phyloP scores from a whole-genome alignment of 352 stramenopile species.

The Phytophthora citricola region DNA sequence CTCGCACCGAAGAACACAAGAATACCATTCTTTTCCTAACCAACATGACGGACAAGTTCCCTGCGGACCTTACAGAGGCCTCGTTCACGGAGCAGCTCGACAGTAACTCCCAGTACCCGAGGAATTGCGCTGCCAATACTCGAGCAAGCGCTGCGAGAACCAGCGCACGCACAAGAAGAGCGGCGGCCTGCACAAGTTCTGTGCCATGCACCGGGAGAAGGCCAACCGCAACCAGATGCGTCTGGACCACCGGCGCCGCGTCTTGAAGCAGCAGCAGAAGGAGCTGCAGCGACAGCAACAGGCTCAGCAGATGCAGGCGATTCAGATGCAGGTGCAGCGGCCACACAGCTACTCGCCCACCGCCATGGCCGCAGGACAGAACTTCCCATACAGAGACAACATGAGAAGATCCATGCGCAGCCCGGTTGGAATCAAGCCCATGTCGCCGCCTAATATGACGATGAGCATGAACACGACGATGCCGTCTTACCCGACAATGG shows the following conservation, averaged over 20 bases:
- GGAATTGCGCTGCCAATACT: constrained; percentile 69
- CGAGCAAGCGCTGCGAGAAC: constrained; percentile 72
- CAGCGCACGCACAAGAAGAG: constrained; percentile 69
- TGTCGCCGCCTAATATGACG: constrained; percentile 37
- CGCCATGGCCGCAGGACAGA: constrained; percentile 41
- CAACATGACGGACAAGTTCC: constrained; percentile 32
- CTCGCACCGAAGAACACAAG: constrained; percentile 26
- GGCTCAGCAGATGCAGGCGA: constrained; percentile 35
- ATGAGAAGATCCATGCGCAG: constrained; percentile 20
- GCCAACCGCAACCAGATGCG: constrained; percentile 82
- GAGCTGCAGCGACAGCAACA: constrained; percentile 48
- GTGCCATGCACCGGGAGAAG: constrained; percentile 71
- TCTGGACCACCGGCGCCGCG: constrained; percentile 61
- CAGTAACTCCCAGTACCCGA: constrained; percentile 34
- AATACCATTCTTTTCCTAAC: constrained; percentile 2
- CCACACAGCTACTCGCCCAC: constrained; percentile 20
- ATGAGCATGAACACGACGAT: constrained; percentile 31
- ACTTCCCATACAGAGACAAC: constrained; percentile 26
- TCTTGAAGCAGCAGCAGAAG: constrained; percentile 61
- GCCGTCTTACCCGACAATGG: constrained; percentile 16
- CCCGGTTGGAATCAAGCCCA: constrained; percentile 16
- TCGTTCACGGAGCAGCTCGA: constrained; percentile 20
- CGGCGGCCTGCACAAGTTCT: constrained; percentile 77
- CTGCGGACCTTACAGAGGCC: constrained; percentile 17
- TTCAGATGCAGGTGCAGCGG: constrained; percentile 38